phyloP scores from a whole-genome alignment of 1,284 basidiomycete genomes.

The Rhodotorula sp. region DNA sequence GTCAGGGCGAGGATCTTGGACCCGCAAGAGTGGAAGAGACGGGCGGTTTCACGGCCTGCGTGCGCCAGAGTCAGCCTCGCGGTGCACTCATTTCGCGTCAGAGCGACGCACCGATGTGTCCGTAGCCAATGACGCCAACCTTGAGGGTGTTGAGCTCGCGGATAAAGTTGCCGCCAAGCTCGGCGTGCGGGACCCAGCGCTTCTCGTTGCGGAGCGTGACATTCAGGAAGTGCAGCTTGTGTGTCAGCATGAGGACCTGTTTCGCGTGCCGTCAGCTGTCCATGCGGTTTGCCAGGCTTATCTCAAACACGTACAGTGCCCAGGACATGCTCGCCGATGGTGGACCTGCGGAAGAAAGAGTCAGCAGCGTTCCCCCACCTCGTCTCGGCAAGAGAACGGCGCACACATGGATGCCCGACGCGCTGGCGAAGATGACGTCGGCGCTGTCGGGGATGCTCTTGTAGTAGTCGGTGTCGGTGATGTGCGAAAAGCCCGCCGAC shows the following conservation, averaged over 20 bases:
- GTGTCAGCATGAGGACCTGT: constrained; percentile 23
- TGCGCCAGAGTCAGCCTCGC: no score
- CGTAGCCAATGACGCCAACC: constrained; percentile 36
- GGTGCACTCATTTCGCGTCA: no score
- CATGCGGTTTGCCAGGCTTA: background rate
- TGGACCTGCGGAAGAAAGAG: background rate
- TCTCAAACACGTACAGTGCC: constrained; percentile 5
- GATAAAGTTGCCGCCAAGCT: constrained; percentile 30
- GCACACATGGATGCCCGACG: constrained; percentile 33
- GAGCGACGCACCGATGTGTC: constrained; percentile 25
- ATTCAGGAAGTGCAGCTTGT: constrained; percentile 17
- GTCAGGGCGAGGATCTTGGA: constrained; percentile 28
- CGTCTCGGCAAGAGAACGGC: background rate
- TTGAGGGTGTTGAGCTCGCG: constrained; percentile 20
- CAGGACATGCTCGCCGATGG: constrained; percentile 36
- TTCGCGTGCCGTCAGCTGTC: background rate
- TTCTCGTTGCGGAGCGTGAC: constrained; percentile 14
- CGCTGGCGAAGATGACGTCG: constrained; percentile 20
- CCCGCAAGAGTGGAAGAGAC: constrained; percentile 18
- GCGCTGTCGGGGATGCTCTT: constrained; percentile 8
- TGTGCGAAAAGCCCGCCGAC: constrained; percentile 22
- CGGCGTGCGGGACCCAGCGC: constrained; percentile 19
- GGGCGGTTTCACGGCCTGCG: constrained; percentile 27
- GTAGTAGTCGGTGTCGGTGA: constrained; percentile 23
- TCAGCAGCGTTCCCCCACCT: background rate